Conservation (phyloP, 306 rosid genomes). For the Styphnolobium japonicum region DNA sequence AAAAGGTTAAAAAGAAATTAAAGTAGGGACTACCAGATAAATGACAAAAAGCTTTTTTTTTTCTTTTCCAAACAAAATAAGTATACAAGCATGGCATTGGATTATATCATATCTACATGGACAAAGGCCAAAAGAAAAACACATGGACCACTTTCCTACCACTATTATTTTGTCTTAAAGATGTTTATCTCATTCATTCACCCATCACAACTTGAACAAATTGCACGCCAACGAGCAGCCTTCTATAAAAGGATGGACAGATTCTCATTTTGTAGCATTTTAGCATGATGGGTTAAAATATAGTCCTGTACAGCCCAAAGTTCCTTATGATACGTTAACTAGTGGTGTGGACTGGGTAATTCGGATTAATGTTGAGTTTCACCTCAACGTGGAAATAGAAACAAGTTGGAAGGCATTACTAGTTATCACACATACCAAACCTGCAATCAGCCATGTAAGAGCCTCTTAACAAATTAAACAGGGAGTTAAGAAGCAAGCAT, state of each 20-base stretch:
- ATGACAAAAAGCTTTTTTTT: neutral
- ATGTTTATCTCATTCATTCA: constrained; percentile 14
- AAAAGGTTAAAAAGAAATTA: neutral
- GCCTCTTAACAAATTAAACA: neutral
- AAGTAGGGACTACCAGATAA: neutral
- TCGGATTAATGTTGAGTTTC: neutral
- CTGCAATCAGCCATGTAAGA: neutral
- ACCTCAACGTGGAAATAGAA: neutral
- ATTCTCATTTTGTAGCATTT: neutral
- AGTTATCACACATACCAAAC: neutral
- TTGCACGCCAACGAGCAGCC: neutral
- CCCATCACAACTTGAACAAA: constrained; percentile 3
- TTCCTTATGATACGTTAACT: neutral
- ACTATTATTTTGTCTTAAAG: neutral
- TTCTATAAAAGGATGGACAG: neutral
- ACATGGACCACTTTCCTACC: neutral
- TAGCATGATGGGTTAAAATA: neutral
- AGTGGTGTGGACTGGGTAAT: neutral
- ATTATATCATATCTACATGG: neutral
- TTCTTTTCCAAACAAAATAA: neutral
- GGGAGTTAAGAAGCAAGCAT: neutral
- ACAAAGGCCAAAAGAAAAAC: neutral
- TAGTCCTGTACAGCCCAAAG: neutral
- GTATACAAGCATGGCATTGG: neutral
- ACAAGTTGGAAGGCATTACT: neutral